phyloP scores from a whole-genome alignment of 2,329 filamentous ascomycete species.

The Colletotrichum phormii region DNA sequence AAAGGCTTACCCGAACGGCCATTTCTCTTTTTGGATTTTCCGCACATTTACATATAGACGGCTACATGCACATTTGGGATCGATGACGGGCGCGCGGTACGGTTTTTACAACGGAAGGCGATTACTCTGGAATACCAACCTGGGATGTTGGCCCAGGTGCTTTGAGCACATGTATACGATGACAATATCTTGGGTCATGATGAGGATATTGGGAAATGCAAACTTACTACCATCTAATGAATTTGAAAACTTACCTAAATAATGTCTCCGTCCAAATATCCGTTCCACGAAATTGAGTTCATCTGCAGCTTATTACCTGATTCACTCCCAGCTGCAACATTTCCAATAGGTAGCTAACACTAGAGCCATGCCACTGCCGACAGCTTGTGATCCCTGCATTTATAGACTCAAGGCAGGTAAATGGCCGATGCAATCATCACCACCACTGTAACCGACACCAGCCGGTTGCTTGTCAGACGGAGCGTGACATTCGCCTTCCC shows the following conservation, averaged over 20 bases:
- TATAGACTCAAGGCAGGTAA: conserved; percentile 5
- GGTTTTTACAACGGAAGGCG: conserved; percentile 21
- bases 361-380: background rate
- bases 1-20: background rate
- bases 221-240: conserved; percentile 15
- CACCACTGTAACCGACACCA: background rate
- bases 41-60: conserved; percentile 27
- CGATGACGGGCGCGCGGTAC: conserved; percentile 29
- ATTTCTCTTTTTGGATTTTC: background rate
- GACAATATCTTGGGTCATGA: conserved; percentile 9
- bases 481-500: background rate
- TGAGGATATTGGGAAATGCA: background rate
- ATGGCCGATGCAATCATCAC: conserved; percentile 23
- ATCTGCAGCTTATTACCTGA: background rate
- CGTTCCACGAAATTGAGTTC: no score
- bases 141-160: background rate
- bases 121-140: conserved; percentile 30
- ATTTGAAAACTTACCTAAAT: background rate
- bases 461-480: background rate
- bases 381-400: conserved; percentile 11
- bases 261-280: no score
- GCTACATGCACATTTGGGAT: conserved; percentile 21
- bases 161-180: conserved; percentile 10
- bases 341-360: background rate
- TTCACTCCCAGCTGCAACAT: background rate